Conservation (phyloP, 768 basidiomycete genomes). For the Boletus vermiculosoides region DNA sequence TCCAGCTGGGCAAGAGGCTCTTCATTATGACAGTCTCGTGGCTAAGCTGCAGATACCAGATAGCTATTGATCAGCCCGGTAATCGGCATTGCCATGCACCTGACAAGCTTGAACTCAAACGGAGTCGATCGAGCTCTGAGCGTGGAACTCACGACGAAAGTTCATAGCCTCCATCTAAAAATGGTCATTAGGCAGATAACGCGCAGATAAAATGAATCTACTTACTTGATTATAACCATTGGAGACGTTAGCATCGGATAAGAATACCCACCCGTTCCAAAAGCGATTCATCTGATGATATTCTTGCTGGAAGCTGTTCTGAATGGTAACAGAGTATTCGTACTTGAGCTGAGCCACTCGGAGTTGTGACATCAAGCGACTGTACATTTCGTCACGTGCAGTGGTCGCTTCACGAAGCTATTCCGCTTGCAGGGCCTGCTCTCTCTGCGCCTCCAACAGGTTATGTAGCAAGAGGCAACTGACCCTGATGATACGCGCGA, state of each 20-base stretch:
- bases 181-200: neutral
- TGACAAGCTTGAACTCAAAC: too few relatives aligned
- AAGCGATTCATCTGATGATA: neutral
- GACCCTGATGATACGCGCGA: constrained; percentile 35
- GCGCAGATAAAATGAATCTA: neutral
- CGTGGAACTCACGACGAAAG: too few relatives aligned
- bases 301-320: neutral
- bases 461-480: constrained; percentile 50
- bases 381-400: constrained; percentile 34
- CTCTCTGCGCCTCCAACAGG: constrained; percentile 47
- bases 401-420: constrained; percentile 30
- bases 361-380: constrained; percentile 9
- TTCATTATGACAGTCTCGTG: too few relatives aligned
- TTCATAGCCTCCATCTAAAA: too few relatives aligned
- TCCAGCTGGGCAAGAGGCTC: neutral
- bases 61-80: neutral
- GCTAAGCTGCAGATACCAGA: neutral
- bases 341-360: too few relatives aligned
- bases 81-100: neutral
- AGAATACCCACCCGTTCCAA: neutral
- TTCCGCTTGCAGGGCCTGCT: constrained; percentile 36
- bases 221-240: neutral
- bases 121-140: too few relatives aligned
- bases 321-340: too few relatives aligned
- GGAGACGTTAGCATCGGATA: neutral